These are phyloP conservation scores for Clavispora asparagi DNA, from an alignment of 805 yeast genomes.

Conservation along the genomic window DNA sequence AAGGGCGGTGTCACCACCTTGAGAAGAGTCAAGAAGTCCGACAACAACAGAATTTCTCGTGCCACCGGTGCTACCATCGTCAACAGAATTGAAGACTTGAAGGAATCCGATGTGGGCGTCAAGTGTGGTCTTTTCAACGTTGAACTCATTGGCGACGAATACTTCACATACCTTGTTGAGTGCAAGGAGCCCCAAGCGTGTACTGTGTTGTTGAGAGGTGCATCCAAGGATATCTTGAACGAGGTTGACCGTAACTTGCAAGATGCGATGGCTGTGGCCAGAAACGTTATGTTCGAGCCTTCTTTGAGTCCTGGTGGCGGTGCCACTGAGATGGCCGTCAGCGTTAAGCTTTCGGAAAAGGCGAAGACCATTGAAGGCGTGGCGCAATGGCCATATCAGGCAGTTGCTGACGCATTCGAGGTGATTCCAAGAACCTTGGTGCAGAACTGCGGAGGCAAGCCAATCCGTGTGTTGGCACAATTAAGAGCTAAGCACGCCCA, in stretches of 20 bases:
- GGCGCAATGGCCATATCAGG: conserved; percentile 98
- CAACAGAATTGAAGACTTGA: conserved; percentile 89
- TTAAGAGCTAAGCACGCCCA: conserved; percentile 95
- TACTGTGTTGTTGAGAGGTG: conserved; percentile 88
- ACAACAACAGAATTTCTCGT: conserved; percentile 92
- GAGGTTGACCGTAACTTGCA: conserved; percentile 96
- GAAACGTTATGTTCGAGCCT: conserved; percentile 93
- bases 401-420: conserved; percentile 98
- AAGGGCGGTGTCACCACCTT: conserved; percentile 91
- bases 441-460: conserved; percentile 97
- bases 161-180: conserved; percentile 77
- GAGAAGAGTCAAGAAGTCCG: conserved; percentile 92
- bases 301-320: conserved; percentile 98
- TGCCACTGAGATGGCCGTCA: conserved; percentile 98
- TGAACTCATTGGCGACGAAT: conserved; percentile 95
- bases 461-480: conserved; percentile 83
- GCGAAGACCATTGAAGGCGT: conserved; percentile 93
- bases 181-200: conserved; percentile 90
- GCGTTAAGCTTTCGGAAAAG: conserved; percentile 80
- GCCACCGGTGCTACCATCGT: conserved; percentile 98
- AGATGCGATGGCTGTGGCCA: conserved; percentile 97
- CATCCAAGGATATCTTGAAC: conserved; percentile 92
- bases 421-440: conserved; percentile 96
- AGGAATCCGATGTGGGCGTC: conserved; percentile 85
- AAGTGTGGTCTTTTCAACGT: conserved; percentile 88